These are phyloP conservation scores for Sporothrix variecibatus DNA, from an alignment of 2,329 filamentous ascomycete genomes.

Conservation along the genomic window DNA sequence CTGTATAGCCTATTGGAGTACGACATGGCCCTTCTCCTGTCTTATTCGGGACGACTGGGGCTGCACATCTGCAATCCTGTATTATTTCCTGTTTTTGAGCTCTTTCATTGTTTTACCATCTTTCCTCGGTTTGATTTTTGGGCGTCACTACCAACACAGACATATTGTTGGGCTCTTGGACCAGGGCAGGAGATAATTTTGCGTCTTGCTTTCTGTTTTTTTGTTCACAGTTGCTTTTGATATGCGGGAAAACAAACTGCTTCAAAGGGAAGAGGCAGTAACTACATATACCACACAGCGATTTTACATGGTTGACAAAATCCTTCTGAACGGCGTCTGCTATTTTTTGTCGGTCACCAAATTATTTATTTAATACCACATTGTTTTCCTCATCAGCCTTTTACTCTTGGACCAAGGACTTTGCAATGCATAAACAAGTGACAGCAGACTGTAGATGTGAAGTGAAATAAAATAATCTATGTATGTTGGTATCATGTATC, in stretches of 20 bases:
- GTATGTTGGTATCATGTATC: not conserved
- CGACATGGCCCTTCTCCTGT: too few relatives aligned
- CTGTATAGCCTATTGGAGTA: not conserved
- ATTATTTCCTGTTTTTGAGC: not conserved
- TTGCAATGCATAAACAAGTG: too few relatives aligned
- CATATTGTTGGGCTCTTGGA: not conserved
- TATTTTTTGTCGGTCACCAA: not conserved
- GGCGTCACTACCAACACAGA: not conserved
- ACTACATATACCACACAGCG: slow-evolving; percentile 19
- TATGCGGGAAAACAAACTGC: not conserved
- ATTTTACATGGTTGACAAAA: not conserved
- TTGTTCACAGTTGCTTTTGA: not conserved
- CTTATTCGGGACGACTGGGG: not conserved
- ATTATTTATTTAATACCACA: not conserved
- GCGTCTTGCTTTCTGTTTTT: not conserved
- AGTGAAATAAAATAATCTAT: not conserved
- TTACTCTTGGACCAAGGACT: too few relatives aligned
- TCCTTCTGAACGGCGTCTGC: not conserved
- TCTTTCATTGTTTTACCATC: not conserved
- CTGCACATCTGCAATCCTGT: not conserved
- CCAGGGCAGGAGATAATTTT: not conserved
- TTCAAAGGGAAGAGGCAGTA: not conserved
- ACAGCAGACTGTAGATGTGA: not conserved
- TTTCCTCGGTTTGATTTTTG: not conserved
- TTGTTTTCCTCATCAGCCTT: too few relatives aligned